Percentiles rank a stretch among this genome's conserved stretches.
Conservation (phyloP, 192 early-diverging fungal genomes). For the Dispira parvispora region DNA sequence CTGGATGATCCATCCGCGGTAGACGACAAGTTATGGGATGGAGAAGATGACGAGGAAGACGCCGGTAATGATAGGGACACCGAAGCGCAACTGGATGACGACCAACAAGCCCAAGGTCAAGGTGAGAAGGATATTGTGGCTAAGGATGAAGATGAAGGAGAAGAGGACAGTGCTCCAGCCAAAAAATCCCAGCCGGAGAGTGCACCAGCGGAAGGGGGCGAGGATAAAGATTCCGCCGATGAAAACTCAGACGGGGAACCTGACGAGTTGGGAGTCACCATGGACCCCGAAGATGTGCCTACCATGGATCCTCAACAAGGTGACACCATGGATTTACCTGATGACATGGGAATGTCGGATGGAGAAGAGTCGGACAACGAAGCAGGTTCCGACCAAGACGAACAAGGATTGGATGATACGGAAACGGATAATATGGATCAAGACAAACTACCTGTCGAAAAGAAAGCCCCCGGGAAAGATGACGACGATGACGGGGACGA, state of each 20-base stretch:
- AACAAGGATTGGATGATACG: slow-evolving; percentile 25
- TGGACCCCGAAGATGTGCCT: slow-evolving; percentile 12
- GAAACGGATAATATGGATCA: slow-evolving; percentile 37
- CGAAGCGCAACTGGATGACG: slow-evolving; percentile 29
- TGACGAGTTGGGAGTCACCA: slow-evolving; percentile 29
- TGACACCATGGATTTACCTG: slow-evolving; percentile 59
- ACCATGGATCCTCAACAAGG: slow-evolving; percentile 32
- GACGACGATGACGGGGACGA: slow-evolving; percentile 29
- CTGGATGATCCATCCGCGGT: slow-evolving; percentile 68
- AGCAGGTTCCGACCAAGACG: slow-evolving; percentile 27
- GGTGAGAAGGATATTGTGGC: slow-evolving; percentile 27
- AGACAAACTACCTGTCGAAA: slow-evolving; percentile 18
- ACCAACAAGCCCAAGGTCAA: slow-evolving; percentile 22
- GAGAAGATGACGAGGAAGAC: slow-evolving; percentile 54
- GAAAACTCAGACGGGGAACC: slow-evolving; percentile 26
- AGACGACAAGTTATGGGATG: slow-evolving; percentile 96
- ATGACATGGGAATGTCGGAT: slow-evolving; percentile 57
- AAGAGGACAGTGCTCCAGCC: slow-evolving; percentile 20
- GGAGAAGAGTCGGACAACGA: slow-evolving; percentile 24
- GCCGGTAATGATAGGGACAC: slow-evolving; percentile 63
- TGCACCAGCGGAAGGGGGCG: slow-evolving; percentile 15
- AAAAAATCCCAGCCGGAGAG: slow-evolving; percentile 13
- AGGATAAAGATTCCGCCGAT: slow-evolving; percentile 22
- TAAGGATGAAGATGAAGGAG: slow-evolving; percentile 24
- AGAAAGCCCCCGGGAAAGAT: too few species aligned